Percentiles rank a stretch among this genome's conserved stretches.
phyloP scores from a whole-genome alignment of 2,329 filamentous ascomycete genomes.

The Tolypocladium paradoxum region DNA sequence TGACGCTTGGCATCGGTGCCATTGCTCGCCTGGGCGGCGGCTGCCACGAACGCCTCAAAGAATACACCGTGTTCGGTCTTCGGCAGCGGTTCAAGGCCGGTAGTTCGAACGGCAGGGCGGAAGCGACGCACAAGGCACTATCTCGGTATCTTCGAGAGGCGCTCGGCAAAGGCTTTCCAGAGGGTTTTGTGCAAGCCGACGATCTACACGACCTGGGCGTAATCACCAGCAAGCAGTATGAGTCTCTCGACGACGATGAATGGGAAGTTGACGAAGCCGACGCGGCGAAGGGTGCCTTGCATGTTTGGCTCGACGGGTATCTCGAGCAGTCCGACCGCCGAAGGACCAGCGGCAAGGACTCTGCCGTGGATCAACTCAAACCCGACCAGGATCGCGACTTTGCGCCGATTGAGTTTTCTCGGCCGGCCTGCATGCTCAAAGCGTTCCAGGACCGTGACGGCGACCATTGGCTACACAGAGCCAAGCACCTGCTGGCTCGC shows the following conservation, averaged over 20 bases:
- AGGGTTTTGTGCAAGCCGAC: conserved; percentile 39
- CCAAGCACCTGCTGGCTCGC: conserved; percentile 4
- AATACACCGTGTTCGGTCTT: conserved; percentile 56
- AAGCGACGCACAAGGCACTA: conserved; percentile 2
- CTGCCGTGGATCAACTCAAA: not conserved
- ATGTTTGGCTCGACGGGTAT: conserved; percentile 8
- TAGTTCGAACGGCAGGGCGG: not conserved
- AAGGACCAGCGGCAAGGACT: not conserved
- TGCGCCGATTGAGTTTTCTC: not conserved
- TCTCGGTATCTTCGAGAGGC: conserved; percentile 4
- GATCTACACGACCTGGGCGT: conserved; percentile 43
- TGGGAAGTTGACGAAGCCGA: conserved; percentile 13
- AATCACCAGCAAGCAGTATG: conserved; percentile 51
- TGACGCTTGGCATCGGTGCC: conserved; percentile 34
- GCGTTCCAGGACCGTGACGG: not conserved
- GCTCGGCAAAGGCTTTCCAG: conserved; percentile 18
- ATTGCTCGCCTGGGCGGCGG: conserved; percentile 56
- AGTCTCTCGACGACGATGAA: conserved; percentile 45
- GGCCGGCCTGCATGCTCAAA: conserved; percentile 2
- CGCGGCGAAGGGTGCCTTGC: not conserved
- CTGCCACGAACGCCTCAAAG: conserved; percentile 52
- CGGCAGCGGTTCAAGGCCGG: conserved; percentile 19
- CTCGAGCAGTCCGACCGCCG: not conserved
- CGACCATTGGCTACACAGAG: conserved; percentile 6
- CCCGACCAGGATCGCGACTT: not conserved